A percentile compares a stretch with the other conserved stretches of the same genome.
These are phyloP conservation scores for Euphrasia arctica DNA, from an alignment of 305 asterid species.

Conservation along the genomic window DNA sequence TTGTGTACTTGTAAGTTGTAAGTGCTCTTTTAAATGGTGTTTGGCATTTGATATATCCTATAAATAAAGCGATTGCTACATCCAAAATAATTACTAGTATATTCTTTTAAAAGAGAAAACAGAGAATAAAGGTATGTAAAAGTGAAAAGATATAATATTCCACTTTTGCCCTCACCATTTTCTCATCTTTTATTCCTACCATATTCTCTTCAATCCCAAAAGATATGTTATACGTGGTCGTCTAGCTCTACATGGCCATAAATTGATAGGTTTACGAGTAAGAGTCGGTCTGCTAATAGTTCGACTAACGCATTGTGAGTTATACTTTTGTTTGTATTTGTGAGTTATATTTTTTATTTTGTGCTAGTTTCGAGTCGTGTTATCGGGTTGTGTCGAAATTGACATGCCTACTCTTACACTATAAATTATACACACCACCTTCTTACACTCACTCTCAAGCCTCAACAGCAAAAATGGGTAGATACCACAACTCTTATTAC, in stretches of 20 bases:
- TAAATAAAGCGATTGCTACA: background rate
- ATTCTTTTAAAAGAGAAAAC: conserved; percentile 2
- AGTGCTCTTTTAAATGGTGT: no score
- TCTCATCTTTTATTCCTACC: conserved; percentile 24
- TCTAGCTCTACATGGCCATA: conserved; percentile 5
- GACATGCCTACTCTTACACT: no score
- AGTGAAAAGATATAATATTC: conserved; percentile 29
- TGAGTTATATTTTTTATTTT: background rate
- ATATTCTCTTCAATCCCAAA: conserved; percentile 33
- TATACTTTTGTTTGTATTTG: background rate
- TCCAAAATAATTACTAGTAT: background rate
- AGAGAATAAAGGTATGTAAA: conserved; percentile 30
- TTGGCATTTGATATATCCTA: background rate
- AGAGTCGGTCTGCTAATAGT: background rate
- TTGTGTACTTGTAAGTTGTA: no score
- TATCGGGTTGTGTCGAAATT: no score
- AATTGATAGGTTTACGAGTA: background rate
- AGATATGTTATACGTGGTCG: background rate
- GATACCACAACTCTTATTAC: conserved; percentile 52
- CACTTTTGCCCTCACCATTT: conserved; percentile 26
- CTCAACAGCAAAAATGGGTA: conserved; percentile 38
- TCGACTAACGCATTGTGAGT: background rate
- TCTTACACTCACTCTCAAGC: no score
- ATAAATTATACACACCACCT: no score
- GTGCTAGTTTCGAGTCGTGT: no score